Evolutionary conservation across 2,329 filamentous ascomycete species (phyloP).

Genomic region (Arthrobotrys sinensis): DNA sequence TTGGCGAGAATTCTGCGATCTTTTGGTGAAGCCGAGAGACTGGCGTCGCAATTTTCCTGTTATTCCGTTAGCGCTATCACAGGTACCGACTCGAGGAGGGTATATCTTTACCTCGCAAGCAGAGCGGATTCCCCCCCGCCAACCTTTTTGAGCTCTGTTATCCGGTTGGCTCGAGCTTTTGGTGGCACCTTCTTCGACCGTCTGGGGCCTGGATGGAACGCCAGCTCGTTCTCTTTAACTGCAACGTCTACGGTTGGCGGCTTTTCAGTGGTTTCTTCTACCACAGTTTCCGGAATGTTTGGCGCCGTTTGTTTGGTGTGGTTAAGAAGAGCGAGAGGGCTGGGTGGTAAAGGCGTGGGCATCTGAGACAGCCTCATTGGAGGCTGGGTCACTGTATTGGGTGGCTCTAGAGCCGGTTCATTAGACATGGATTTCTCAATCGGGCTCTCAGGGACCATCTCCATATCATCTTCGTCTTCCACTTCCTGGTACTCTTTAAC

Average conservation of each 20-base stretch:
- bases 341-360: constrained; percentile 53
- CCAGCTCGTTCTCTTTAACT: constrained; percentile 43
- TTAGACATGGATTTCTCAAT: constrained; percentile 5
- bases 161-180: neutral
- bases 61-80: neutral
- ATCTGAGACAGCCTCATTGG: constrained; percentile 48
- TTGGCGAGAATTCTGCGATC: constrained; percentile 53
- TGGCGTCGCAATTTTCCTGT: constrained; percentile 53
- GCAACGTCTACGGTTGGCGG: constrained; percentile 13
- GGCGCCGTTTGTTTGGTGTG: constrained; percentile 36
- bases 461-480: neutral
- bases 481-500: neutral
- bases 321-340: constrained; percentile 48
- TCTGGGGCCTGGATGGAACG: constrained; percentile 47
- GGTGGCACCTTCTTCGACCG: constrained; percentile 36
- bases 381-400: constrained; percentile 21
- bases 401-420: neutral
- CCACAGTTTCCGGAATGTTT: constrained; percentile 53
- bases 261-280: constrained; percentile 39
- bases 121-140: constrained; percentile 43
- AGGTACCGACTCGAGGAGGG: neutral
- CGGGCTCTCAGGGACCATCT: constrained; percentile 16
- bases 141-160: constrained; percentile 24
- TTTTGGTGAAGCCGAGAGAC: constrained; percentile 49
- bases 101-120: constrained; percentile 15